Conservation (phyloP, 1,139 yeast genomes). For the Geotrichum klebahnii region DNA sequence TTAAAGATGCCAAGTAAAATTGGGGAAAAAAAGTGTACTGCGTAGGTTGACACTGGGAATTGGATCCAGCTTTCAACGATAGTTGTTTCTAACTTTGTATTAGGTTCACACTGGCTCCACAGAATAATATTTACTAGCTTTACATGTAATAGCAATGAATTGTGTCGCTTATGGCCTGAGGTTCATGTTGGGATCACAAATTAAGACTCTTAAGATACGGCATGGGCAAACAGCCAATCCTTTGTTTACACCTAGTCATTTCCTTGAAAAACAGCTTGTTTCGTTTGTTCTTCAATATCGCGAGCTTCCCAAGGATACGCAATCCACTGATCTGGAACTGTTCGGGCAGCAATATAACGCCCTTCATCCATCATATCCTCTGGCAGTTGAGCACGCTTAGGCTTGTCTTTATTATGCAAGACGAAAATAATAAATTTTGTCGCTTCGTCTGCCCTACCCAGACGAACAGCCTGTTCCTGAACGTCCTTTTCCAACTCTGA, state of each 20-base stretch:
- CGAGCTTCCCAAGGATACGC: slow-evolving; percentile 97
- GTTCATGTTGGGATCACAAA: too few relatives aligned
- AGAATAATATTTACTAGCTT: too few relatives aligned
- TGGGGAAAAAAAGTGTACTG: too few relatives aligned
- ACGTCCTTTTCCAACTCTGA: slow-evolving; percentile 84
- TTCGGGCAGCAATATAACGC: slow-evolving; percentile 84
- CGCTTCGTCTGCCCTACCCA: slow-evolving; percentile 48
- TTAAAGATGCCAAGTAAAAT: too few relatives aligned
- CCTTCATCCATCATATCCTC: slow-evolving; percentile 58
- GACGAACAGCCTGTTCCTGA: slow-evolving; percentile 50
- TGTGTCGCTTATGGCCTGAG: too few relatives aligned
- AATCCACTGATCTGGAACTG: slow-evolving; percentile 91
- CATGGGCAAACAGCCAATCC: too few relatives aligned
- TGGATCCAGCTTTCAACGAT: too few relatives aligned
- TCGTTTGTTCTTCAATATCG: slow-evolving; percentile 84
- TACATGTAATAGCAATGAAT: too few relatives aligned
- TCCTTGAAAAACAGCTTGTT: slow-evolving; percentile 75
- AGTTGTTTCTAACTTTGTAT: too few relatives aligned
- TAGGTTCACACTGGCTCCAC: too few relatives aligned
- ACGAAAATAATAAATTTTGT: slow-evolving; percentile 88
- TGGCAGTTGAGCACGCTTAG: slow-evolving; percentile 76
- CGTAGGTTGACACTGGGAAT: too few relatives aligned
- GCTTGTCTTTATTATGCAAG: slow-evolving; percentile 85
- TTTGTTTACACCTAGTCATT: slow-evolving; percentile 36
- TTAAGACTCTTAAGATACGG: not conserved